Evolutionary conservation across 1,284 basidiomycete species (phyloP).

Genomic region (Ceratobasidium sp.): DNA sequence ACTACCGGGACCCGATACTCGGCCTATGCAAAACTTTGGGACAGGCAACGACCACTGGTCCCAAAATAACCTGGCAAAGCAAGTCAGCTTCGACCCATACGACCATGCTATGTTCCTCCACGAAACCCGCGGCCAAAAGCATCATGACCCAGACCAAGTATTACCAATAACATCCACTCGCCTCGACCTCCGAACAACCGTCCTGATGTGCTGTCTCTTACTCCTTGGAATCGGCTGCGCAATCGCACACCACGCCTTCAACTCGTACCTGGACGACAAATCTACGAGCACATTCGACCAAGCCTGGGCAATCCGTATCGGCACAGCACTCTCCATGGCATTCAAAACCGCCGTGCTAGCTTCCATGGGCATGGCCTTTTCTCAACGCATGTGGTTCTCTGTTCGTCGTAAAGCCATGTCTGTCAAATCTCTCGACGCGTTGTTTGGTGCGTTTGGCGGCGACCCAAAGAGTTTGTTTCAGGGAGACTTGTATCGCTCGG

Average conservation of each 20-base stretch:
- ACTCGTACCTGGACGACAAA: slow-evolving; percentile 33
- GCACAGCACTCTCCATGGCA: slow-evolving; percentile 35
- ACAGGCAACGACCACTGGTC: neutral
- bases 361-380: slow-evolving; percentile 40
- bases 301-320: slow-evolving; percentile 43
- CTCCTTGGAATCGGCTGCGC: slow-evolving; percentile 35
- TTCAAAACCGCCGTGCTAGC: slow-evolving; percentile 38
- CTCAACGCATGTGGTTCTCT: slow-evolving; percentile 33
- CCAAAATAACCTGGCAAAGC: neutral
- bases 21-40: neutral
- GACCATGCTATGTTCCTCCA: slow-evolving; percentile 15
- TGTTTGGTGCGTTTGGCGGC: slow-evolving; percentile 35
- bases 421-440: slow-evolving; percentile 29
- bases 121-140: neutral
- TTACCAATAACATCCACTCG: neutral
- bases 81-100: slow-evolving; percentile 28
- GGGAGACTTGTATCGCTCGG: slow-evolving; percentile 35
- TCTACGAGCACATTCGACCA: slow-evolving; percentile 34
- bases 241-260: slow-evolving; percentile 36
- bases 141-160: neutral
- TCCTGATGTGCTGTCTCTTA: slow-evolving; percentile 25
- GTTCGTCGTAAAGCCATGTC: slow-evolving; percentile 16
- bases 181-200: slow-evolving; percentile 35
- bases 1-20: slow-evolving; percentile 3
- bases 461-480: slow-evolving; percentile 40